These are phyloP conservation scores for Penicillium macrosclerotiorum DNA, from an alignment of 495 filamentous ascomycete species.

Conservation along the genomic window DNA sequence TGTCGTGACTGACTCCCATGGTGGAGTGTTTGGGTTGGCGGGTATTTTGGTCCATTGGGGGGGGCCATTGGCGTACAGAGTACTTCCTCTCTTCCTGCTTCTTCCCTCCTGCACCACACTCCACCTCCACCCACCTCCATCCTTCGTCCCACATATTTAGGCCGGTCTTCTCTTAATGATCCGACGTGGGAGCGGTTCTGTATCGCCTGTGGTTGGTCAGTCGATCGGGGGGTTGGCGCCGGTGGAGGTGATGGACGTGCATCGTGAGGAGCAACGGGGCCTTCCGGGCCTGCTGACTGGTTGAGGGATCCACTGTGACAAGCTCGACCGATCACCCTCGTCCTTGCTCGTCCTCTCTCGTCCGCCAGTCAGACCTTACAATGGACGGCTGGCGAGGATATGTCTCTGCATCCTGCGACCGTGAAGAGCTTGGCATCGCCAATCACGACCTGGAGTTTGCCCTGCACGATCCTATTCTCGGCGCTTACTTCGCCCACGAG, in stretches of 20 bases:
- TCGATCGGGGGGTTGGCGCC: slow-evolving; percentile 37
- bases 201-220: slow-evolving; percentile 33
- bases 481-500: slow-evolving; percentile 33
- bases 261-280: slow-evolving; percentile 19
- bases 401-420: slow-evolving; percentile 19
- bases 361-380: slow-evolving; percentile 26
- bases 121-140: not conserved
- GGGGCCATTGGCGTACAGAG: too few species aligned
- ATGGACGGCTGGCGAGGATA: slow-evolving; percentile 11
- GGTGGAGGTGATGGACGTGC: slow-evolving; percentile 38
- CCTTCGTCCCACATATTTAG: not conserved
- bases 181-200: slow-evolving; percentile 31
- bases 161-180: too few species aligned
- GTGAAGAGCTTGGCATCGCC: slow-evolving; percentile 12
- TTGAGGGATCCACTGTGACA: slow-evolving; percentile 35
- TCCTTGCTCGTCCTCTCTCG: slow-evolving; percentile 28
- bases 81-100: slow-evolving; percentile 1
- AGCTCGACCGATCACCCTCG: slow-evolving; percentile 32
- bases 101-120: not conserved
- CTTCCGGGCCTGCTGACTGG: slow-evolving; percentile 15
- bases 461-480: slow-evolving; percentile 21
- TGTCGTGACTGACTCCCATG: too few species aligned
- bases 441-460: slow-evolving; percentile 27
- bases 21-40: slow-evolving; percentile 8
- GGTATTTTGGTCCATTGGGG: slow-evolving; percentile 5